Conservation (phyloP, 2,329 filamentous ascomycete species). For the Mycogone perniciosa region DNA sequence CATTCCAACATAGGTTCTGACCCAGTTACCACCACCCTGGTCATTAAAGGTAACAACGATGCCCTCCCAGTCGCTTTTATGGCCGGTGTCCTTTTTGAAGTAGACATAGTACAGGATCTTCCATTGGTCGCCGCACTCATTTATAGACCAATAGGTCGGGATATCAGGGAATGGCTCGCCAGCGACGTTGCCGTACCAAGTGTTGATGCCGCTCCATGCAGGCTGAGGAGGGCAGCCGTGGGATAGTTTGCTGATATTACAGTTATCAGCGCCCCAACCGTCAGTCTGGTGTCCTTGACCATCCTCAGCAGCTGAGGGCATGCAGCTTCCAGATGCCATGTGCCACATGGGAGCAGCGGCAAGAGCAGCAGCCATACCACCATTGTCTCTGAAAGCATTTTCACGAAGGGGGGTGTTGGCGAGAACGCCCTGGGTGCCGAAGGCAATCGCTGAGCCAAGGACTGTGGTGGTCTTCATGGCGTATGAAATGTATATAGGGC, state of each 20-base stretch:
- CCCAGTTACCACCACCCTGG: slow-evolving; percentile 14
- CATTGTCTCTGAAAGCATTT: slow-evolving; percentile 11
- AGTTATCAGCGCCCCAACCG: slow-evolving; percentile 14
- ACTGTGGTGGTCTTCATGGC: too few relatives aligned
- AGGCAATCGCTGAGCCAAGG: too few relatives aligned
- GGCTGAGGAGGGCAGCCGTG: slow-evolving; percentile 12
- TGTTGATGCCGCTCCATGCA: slow-evolving; percentile 13
- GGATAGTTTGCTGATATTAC: slow-evolving; percentile 13
- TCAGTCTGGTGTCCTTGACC: slow-evolving; percentile 16
- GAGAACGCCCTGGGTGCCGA: slow-evolving; percentile 7
- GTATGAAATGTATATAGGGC: too few relatives aligned
- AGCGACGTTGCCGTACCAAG: slow-evolving; percentile 14
- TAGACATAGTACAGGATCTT: slow-evolving; percentile 20
- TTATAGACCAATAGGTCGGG: slow-evolving; percentile 15
- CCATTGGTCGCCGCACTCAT: slow-evolving; percentile 16
- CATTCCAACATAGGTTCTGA: slow-evolving; percentile 13
- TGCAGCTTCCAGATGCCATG: slow-evolving; percentile 16
- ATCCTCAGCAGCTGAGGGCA: slow-evolving; percentile 16
- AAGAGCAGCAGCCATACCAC: slow-evolving; percentile 13
- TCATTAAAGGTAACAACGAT: slow-evolving; percentile 17
- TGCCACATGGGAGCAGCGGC: slow-evolving; percentile 16
- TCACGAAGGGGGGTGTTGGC: slow-evolving; percentile 13
- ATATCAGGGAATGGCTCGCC: slow-evolving; percentile 15
- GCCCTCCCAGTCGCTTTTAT: slow-evolving; percentile 21
- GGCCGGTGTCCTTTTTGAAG: slow-evolving; percentile 21